These are phyloP conservation scores for Penicillium lividum DNA, from an alignment of 495 filamentous ascomycete genomes.

Conservation along the genomic window DNA sequence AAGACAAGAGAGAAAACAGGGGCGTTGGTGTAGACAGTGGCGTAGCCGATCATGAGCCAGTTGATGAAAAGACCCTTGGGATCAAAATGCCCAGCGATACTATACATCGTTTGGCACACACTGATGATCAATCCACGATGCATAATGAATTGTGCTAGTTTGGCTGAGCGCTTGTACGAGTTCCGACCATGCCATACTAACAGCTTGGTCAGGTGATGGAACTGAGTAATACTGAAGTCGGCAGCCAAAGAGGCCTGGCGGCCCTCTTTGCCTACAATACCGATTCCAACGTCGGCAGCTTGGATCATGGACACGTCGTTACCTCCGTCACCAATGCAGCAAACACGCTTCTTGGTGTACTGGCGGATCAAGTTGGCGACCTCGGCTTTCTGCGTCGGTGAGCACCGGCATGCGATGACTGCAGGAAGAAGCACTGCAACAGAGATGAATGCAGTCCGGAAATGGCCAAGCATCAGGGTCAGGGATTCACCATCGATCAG, in stretches of 20 bases:
- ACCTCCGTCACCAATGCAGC: conserved; percentile 95
- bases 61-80: conserved; percentile 94
- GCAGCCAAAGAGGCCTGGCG: conserved; percentile 92
- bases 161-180: conserved; percentile 92
- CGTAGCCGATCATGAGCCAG: conserved; percentile 97
- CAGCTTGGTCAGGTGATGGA: conserved; percentile 93
- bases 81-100: conserved; percentile 85
- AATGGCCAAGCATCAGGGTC: conserved; percentile 76
- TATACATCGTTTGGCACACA: conserved; percentile 96
- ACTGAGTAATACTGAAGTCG: conserved; percentile 94
- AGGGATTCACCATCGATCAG: conserved; percentile 95
- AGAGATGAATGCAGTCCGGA: conserved; percentile 81
- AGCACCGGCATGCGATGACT: conserved; percentile 95
- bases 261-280: conserved; percentile 97
- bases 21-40: conserved; percentile 90
- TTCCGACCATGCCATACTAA: conserved; percentile 98
- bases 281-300: conserved; percentile 95
- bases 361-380: conserved; percentile 87
- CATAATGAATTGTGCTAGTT: conserved; percentile 97
- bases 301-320: conserved; percentile 99
- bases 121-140: conserved; percentile 93
- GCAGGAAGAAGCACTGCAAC: conserved; percentile 85
- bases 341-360: conserved; percentile 89
- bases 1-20: conserved; percentile 97
- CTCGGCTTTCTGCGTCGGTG: conserved; percentile 95